Percentiles rank a stretch among this genome's conserved stretches.
phyloP scores from a whole-genome alignment of 768 basidiomycete species.

The Tremella mesenterica region DNA sequence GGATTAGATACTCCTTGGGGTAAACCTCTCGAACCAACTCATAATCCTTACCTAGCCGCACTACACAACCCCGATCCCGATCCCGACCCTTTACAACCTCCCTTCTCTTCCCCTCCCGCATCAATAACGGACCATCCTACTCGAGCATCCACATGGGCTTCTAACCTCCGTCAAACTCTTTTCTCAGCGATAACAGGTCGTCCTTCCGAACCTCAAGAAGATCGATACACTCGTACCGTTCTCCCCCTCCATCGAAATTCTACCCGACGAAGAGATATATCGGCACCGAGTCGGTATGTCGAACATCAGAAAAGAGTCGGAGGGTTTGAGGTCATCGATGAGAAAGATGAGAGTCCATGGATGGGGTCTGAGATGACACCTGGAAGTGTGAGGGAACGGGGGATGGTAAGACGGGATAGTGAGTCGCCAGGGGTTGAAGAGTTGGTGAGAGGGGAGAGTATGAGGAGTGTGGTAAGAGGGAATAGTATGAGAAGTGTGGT shows the following conservation, averaged over 20 bases:
- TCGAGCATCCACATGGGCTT: constrained; percentile 30
- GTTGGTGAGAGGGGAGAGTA: too few species aligned
- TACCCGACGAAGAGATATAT: constrained; percentile 6
- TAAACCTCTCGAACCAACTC: neutral
- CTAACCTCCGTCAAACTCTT: constrained; percentile 27
- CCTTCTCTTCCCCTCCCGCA: constrained; percentile 8
- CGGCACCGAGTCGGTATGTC: neutral
- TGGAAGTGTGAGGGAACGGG: neutral
- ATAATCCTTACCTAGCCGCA: constrained; percentile 6
- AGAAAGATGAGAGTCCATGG: neutral
- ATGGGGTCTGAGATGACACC: neutral
- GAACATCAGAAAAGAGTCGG: too few species aligned
- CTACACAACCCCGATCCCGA: constrained; percentile 7
- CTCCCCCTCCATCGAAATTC: constrained; percentile 12
- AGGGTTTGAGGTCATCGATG: constrained; percentile 7
- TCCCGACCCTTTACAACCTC: neutral
- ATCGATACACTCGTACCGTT: constrained; percentile 27
- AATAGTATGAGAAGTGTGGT: too few species aligned
- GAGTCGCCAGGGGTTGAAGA: too few species aligned
- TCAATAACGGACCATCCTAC: constrained; percentile 8
- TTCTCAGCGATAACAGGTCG: constrained; percentile 30
- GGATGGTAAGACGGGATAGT: too few species aligned
- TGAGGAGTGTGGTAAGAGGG: too few species aligned
- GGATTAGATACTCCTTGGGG: neutral
- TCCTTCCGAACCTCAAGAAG: constrained; percentile 5